A percentile compares a stretch with the other conserved stretches of the same genome.
These are phyloP conservation scores for Talaromyces rugulosus DNA, from an alignment of 2,329 filamentous ascomycete genomes.

Conservation along the genomic window DNA sequence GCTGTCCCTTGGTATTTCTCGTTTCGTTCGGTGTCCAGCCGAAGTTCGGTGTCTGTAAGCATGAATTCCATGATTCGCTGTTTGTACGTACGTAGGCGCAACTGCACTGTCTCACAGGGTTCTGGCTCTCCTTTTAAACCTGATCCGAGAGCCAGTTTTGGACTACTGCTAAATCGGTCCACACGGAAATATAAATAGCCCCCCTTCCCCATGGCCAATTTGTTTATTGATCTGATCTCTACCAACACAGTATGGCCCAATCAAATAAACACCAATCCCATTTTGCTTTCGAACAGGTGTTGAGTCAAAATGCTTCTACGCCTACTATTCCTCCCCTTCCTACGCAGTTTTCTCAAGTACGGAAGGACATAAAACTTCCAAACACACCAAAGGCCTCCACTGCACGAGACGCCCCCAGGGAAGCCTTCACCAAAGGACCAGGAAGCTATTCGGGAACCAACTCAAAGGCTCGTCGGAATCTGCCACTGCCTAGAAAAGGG, in stretches of 20 bases:
- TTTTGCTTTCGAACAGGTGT: neutral
- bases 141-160: neutral
- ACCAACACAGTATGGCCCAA: neutral
- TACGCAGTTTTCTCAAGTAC: neutral
- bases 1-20: neutral
- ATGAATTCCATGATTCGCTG: neutral
- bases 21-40: neutral
- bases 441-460: neutral
- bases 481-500: neutral
- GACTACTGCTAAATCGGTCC: neutral
- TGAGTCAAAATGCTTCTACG: neutral
- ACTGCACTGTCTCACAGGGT: neutral
- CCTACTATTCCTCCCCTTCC: neutral
- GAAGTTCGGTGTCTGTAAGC: neutral
- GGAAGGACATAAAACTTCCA: neutral
- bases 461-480: neutral
- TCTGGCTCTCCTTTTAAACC: neutral
- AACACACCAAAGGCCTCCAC: neutral
- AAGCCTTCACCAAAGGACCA: neutral
- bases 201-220: neutral
- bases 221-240: neutral
- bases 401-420: neutral
- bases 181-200: neutral
- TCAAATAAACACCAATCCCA: neutral
- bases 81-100: neutral